Evolutionary conservation across 1,284 basidiomycete genomes (phyloP).

Genomic region (Ganoderma boninense): DNA sequence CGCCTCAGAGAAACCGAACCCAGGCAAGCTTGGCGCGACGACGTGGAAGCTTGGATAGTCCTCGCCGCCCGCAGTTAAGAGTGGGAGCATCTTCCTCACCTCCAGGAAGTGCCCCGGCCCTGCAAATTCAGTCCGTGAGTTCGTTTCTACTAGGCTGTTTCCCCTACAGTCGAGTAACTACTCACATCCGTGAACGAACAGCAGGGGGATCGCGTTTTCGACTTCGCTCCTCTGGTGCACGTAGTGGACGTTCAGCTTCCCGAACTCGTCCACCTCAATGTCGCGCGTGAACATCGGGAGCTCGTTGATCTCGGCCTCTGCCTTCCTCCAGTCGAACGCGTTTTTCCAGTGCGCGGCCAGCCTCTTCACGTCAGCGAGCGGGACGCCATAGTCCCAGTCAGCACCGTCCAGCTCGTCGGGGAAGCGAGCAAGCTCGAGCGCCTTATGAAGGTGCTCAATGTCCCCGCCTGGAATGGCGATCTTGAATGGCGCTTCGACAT

Average conservation of each 20-base stretch:
- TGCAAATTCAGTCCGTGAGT: conserved; percentile 31
- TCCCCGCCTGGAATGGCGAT: too few species aligned
- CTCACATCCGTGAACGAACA: conserved; percentile 60
- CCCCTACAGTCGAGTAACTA: conserved; percentile 5
- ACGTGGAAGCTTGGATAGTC: conserved; percentile 67
- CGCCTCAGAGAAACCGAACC: conserved; percentile 62
- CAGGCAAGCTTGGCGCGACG: conserved; percentile 61
- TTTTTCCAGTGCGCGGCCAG: conserved; percentile 49
- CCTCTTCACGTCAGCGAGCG: conserved; percentile 49
- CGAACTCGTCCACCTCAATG: conserved; percentile 47
- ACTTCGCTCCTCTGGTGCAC: conserved; percentile 49
- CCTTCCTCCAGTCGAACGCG: conserved; percentile 52
- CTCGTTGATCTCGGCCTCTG: conserved; percentile 50
- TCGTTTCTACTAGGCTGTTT: neutral
- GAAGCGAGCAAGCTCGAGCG: too few species aligned
- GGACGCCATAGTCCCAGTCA: conserved; percentile 22
- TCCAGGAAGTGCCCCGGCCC: conserved; percentile 72
- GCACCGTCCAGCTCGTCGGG: too few species aligned
- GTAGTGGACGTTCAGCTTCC: conserved; percentile 52
- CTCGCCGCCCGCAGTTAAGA: conserved; percentile 49
- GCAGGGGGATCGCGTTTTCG: conserved; percentile 50
- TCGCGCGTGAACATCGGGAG: conserved; percentile 55
- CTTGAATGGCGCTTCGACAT: too few species aligned
- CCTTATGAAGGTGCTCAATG: too few species aligned
- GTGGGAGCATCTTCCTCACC: conserved; percentile 59